These are phyloP conservation scores for Waitea zeae DNA, from an alignment of 1,284 basidiomycete species.

Conservation along the genomic window DNA sequence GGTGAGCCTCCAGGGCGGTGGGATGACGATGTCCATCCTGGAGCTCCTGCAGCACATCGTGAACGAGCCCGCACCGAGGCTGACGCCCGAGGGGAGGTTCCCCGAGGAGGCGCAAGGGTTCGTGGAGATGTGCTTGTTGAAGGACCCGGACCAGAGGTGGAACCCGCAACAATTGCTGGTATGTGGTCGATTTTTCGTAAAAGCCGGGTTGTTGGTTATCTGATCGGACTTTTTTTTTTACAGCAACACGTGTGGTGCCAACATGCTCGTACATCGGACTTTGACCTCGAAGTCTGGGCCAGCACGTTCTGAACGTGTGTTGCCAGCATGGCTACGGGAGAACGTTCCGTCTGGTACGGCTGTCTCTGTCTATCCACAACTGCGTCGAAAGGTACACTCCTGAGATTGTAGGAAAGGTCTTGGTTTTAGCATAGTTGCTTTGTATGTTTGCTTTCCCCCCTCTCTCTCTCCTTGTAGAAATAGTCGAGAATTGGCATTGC, in stretches of 20 bases:
- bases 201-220: slow-evolving; percentile 3
- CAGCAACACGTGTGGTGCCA: slow-evolving; percentile 46
- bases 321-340: no score
- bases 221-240: background rate
- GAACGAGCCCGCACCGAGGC: slow-evolving; percentile 80
- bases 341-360: no score
- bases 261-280: slow-evolving; percentile 23
- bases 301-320: slow-evolving; percentile 36
- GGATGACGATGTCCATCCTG: slow-evolving; percentile 92
- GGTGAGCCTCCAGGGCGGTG: slow-evolving; percentile 77
- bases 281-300: slow-evolving; percentile 50
- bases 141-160: slow-evolving; percentile 61
- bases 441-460: no score
- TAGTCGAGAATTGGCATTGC: no score
- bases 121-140: slow-evolving; percentile 70
- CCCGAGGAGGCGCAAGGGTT: slow-evolving; percentile 58
- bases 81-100: slow-evolving; percentile 58
- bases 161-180: slow-evolving; percentile 76
- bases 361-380: no score
- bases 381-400: no score
- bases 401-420: no score
- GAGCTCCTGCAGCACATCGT: slow-evolving; percentile 97
- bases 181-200: slow-evolving; percentile 14
- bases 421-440: no score
- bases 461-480: no score